Percentiles rank a stretch among this genome's conserved stretches.
These are phyloP conservation scores for Candolleomyces efflorescens DNA, from an alignment of 768 basidiomycete species.

Conservation along the genomic window DNA sequence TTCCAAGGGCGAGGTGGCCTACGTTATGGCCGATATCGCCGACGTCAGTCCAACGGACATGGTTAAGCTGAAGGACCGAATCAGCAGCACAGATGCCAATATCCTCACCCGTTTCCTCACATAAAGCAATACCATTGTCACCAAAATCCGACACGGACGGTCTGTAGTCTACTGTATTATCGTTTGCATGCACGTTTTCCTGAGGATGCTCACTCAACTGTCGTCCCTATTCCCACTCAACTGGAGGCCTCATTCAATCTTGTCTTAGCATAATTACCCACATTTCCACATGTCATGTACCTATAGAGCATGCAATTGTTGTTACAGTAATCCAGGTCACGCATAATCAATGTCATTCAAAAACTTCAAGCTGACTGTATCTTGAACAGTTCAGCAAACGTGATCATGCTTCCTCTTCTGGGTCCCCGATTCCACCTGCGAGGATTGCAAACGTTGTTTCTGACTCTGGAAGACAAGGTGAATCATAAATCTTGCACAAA, in stretches of 20 bases:
- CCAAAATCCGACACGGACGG: conserved; percentile 28
- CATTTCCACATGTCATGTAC: conserved; percentile 7
- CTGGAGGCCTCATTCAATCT: conserved; percentile 26
- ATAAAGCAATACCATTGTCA: conserved; percentile 18
- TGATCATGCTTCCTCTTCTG: conserved; percentile 73
- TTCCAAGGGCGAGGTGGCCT: conserved; percentile 88
- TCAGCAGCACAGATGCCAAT: conserved; percentile 77
- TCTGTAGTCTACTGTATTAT: conserved; percentile 18
- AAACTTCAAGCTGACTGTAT: neutral
- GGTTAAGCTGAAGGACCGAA: conserved; percentile 70
- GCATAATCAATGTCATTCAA: conserved; percentile 9
- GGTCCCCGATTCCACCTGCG: conserved; percentile 87
- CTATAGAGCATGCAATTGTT: conserved; percentile 18
- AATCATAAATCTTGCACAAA: conserved; percentile 96
- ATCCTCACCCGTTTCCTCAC: conserved; percentile 86
- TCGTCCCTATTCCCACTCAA: conserved; percentile 40
- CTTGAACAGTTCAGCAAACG: neutral
- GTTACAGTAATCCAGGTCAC: conserved; percentile 16
- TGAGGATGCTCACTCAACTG: conserved; percentile 32
- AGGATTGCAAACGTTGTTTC: conserved; percentile 96
- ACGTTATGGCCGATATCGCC: conserved; percentile 96
- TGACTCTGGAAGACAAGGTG: conserved; percentile 94
- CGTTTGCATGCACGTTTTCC: conserved; percentile 15
- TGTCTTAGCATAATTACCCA: neutral
- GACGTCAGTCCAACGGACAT: conserved; percentile 82